Conservation (phyloP, 495 filamentous ascomycete species). For the Hypoxylon perforatum region DNA sequence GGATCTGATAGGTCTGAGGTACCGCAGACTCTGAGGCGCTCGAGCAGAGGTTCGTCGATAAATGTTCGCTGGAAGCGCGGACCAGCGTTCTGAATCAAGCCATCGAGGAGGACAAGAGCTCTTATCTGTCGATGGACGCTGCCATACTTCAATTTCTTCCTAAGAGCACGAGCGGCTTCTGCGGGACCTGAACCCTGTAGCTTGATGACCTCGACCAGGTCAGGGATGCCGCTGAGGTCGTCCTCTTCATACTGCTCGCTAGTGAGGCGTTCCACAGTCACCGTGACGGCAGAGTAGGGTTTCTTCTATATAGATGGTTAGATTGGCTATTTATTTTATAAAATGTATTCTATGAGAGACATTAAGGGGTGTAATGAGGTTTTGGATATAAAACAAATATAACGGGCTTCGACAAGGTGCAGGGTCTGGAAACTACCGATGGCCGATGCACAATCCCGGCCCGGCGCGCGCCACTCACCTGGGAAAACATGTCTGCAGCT, state of each 20-base stretch:
- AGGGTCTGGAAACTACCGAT: constrained; percentile 3
- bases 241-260: constrained; percentile 90
- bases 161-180: constrained; percentile 90
- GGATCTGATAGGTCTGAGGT: constrained; percentile 87
- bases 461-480: constrained; percentile 43
- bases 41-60: constrained; percentile 91
- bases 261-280: constrained; percentile 91
- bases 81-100: constrained; percentile 93
- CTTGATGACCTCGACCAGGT: constrained; percentile 92
- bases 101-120: constrained; percentile 90
- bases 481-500: constrained; percentile 52
- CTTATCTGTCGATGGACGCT: constrained; percentile 90
- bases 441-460: not conserved
- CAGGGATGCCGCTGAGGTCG: constrained; percentile 90
- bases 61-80: constrained; percentile 87
- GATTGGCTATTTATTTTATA: not conserved
- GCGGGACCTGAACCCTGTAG: constrained; percentile 88
- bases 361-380: not conserved
- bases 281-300: constrained; percentile 92
- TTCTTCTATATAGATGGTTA: constrained; percentile 72
- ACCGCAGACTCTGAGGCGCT: constrained; percentile 87
- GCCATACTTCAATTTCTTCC: constrained; percentile 99
- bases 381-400: not conserved
- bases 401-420: not conserved
- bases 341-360: not conserved